Percentiles rank a stretch among this genome's conserved stretches.
phyloP scores from a whole-genome alignment of 2,329 filamentous ascomycete genomes.

The Thielaviopsis populi region DNA sequence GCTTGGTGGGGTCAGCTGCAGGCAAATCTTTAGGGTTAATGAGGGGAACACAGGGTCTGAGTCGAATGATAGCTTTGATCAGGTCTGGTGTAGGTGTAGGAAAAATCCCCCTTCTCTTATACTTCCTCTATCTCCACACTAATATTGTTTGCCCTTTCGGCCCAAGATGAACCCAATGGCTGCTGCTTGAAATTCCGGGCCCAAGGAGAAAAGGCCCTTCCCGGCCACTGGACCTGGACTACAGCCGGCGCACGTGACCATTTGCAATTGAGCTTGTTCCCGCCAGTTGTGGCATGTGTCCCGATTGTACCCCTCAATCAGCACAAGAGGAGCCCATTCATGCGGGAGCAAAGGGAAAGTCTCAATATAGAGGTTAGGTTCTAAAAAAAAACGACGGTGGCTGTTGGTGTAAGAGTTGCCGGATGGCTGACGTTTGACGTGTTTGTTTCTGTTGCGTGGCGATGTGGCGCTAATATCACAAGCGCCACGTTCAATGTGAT shows the following conservation, averaged over 20 bases:
- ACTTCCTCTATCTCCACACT: not conserved
- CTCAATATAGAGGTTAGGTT: too few relatives aligned
- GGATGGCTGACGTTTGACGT: not conserved
- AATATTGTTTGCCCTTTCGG: not conserved
- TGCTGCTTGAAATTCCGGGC: not conserved
- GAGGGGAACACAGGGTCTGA: not conserved
- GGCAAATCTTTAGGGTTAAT: not conserved
- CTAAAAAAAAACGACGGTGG: not conserved
- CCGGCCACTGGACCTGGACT: not conserved
- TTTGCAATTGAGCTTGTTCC: not conserved
- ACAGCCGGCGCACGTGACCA: not conserved
- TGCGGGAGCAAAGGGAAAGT: too few relatives aligned
- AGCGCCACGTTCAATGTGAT: conserved; percentile 9
- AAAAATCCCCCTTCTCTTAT: not conserved
- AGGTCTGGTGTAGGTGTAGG: not conserved
- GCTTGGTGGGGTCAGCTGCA: not conserved
- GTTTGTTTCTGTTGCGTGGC: not conserved
- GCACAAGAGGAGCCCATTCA: too few relatives aligned
- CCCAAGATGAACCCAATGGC: too few relatives aligned
- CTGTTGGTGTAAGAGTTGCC: not conserved
- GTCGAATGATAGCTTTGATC: too few relatives aligned
- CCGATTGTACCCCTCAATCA: too few relatives aligned
- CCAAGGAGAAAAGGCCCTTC: not conserved
- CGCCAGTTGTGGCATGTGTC: too few relatives aligned
- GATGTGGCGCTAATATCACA: conserved; percentile 10